Conservation (phyloP, 1,284 basidiomycete species). For the Rhodotorula sp. region DNA sequence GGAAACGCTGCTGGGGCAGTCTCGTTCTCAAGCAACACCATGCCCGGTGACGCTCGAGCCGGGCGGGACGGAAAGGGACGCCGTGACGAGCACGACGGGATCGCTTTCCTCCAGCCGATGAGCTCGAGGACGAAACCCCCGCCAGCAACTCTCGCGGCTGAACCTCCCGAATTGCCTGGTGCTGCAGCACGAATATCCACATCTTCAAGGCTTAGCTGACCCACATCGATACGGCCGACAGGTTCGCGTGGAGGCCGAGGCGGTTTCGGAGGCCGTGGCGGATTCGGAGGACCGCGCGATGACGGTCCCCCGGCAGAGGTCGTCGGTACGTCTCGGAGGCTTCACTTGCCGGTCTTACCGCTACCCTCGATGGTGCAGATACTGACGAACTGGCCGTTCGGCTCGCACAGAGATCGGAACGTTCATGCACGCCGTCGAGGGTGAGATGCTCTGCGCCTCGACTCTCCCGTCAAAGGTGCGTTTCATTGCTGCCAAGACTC, state of each 20-base stretch:
- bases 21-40: no score
- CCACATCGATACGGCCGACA: conserved; percentile 56
- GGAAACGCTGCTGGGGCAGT: not conserved
- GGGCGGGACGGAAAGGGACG: no score
- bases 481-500: not conserved
- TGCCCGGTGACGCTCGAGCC: no score
- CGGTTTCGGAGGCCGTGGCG: conserved; percentile 40
- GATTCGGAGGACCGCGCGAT: conserved; percentile 44
- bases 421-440: conserved; percentile 92
- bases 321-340: conserved; percentile 40
- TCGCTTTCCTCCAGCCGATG: not conserved
- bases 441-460: conserved; percentile 95
- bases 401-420: conserved; percentile 53
- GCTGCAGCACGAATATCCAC: no score
- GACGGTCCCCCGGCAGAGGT: conserved; percentile 49
- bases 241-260: conserved; percentile 41
- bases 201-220: not conserved
- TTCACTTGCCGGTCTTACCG: no score
- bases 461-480: conserved; percentile 71
- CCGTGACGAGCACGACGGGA: not conserved
- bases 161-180: no score
- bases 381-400: not conserved
- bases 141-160: not conserved
- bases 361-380: not conserved
- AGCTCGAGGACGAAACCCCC: not conserved